Percentiles rank a stretch among this genome's conserved stretches.
Conservation (phyloP, 441 rosid genomes). For the Hura crepitans region DNA sequence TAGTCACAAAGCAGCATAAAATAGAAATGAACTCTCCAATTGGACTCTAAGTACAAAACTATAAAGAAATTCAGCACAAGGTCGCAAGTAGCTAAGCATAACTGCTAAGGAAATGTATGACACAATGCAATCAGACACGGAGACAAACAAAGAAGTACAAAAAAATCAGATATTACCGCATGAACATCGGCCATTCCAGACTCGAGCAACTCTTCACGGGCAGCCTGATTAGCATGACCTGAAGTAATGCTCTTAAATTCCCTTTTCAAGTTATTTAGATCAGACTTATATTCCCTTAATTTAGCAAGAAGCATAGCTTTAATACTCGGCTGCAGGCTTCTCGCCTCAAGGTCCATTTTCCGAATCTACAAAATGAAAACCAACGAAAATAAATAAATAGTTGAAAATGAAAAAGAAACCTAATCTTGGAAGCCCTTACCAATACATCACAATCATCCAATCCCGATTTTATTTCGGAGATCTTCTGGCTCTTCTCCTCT, state of each 20-base stretch:
- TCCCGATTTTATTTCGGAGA: constrained; percentile 61
- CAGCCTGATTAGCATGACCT: constrained; percentile 48
- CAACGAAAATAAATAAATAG: neutral
- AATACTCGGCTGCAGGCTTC: constrained; percentile 74
- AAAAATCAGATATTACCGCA: constrained; percentile 36
- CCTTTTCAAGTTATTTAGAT: constrained; percentile 78
- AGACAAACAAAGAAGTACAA: neutral
- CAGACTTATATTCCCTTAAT: constrained; percentile 85
- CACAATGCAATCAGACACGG: neutral
- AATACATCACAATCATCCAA: constrained; percentile 78
- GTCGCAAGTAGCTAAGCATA: neutral
- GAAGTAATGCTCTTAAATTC: constrained; percentile 64
- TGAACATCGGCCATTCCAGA: constrained; percentile 77
- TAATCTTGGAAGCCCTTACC: constrained; percentile 37
- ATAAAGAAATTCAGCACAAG: neutral
- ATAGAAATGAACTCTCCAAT: neutral
- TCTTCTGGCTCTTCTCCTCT: constrained; percentile 56
- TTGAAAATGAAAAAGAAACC: neutral
- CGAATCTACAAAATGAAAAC: constrained; percentile 42
- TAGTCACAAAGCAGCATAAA: too few relatives aligned
- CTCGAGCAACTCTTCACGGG: constrained; percentile 70
- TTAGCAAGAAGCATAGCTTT: constrained; percentile 78
- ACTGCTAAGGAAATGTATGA: neutral
- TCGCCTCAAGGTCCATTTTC: constrained; percentile 96
- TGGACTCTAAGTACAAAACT: neutral